Percentiles rank a stretch among this genome's conserved stretches.
phyloP scores from a whole-genome alignment of 768 basidiomycete genomes.

The Hypsizygus marmoreus region DNA sequence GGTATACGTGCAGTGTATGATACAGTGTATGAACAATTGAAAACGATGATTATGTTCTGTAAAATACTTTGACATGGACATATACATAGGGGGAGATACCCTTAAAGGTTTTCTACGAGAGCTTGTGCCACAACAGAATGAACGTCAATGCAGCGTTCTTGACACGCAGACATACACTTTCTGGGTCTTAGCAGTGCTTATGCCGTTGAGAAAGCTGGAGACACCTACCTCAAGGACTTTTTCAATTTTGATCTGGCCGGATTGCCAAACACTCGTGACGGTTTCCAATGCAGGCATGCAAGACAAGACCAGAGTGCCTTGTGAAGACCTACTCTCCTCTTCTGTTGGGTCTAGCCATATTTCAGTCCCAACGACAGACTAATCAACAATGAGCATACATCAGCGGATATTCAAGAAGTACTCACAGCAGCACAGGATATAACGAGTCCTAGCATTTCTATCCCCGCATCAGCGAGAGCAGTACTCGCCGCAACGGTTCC shows the following conservation, averaged over 20 bases:
- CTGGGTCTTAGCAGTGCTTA: constrained; percentile 1
- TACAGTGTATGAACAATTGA: too few relatives aligned
- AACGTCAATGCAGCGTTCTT: constrained; percentile 71
- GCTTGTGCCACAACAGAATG: constrained; percentile 75
- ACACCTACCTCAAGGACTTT: constrained; percentile 58
- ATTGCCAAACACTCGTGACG: constrained; percentile 86
- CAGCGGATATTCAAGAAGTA: constrained; percentile 1
- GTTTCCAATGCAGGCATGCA: constrained; percentile 87
- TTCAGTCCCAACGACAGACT: constrained; percentile 61
- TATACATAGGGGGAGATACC: not conserved
- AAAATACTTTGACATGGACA: too few relatives aligned
- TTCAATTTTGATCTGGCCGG: constrained; percentile 60
- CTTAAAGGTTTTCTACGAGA: constrained; percentile 45
- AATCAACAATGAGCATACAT: not conserved
- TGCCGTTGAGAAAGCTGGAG: not conserved
- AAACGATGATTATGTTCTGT: too few relatives aligned
- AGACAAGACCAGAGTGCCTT: constrained; percentile 74
- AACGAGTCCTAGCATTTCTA: constrained; percentile 89
- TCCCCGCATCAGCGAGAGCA: constrained; percentile 90
- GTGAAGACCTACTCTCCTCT: constrained; percentile 58
- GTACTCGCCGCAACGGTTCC: constrained; percentile 87
- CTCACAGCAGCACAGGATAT: constrained; percentile 79
- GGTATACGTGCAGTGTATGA: too few relatives aligned
- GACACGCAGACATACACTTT: constrained; percentile 72
- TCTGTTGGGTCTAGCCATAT: constrained; percentile 83